Conservation (phyloP, 2,329 filamentous ascomycete species). For the Teratosphaeriaceae sp. region DNA sequence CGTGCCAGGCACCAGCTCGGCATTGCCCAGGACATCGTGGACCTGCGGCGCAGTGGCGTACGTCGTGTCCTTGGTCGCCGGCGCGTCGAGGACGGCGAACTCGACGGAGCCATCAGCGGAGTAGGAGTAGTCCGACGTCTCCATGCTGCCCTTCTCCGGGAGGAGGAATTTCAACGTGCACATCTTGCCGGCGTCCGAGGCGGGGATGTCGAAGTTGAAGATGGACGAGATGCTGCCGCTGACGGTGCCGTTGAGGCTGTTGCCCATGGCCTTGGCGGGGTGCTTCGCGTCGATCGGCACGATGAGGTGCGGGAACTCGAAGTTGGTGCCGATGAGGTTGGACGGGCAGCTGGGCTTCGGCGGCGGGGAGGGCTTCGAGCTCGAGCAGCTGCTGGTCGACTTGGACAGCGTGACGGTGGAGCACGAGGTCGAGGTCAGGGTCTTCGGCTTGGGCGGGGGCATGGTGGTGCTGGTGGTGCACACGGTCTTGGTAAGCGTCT, state of each 20-base stretch:
- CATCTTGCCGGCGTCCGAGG: slow-evolving; percentile 47
- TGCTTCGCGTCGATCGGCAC: slow-evolving; percentile 51
- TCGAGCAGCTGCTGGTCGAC: not conserved
- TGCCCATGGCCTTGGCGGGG: slow-evolving; percentile 49
- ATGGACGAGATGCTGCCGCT: slow-evolving; percentile 45
- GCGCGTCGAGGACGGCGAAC: slow-evolving; percentile 35
- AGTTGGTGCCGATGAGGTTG: slow-evolving; percentile 6
- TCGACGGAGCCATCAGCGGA: slow-evolving; percentile 25
- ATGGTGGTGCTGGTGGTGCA: slow-evolving; percentile 1
- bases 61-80: slow-evolving; percentile 45
- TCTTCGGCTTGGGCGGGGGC: not conserved
- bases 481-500: too few relatives aligned
- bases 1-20: slow-evolving; percentile 30
- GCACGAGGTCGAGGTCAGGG: slow-evolving; percentile 1
- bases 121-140: slow-evolving; percentile 53
- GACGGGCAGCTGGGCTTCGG: slow-evolving; percentile 2
- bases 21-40: slow-evolving; percentile 37
- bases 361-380: not conserved
- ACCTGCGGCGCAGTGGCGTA: slow-evolving; percentile 47
- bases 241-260: slow-evolving; percentile 50
- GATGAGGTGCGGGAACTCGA: slow-evolving; percentile 53
- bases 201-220: slow-evolving; percentile 64
- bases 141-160: slow-evolving; percentile 50
- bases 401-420: not conserved
- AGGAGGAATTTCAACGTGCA: slow-evolving; percentile 62